Evolutionary conservation across 169 alveolate species (phyloP).

Genomic region (Plasmodium fragile): DNA sequence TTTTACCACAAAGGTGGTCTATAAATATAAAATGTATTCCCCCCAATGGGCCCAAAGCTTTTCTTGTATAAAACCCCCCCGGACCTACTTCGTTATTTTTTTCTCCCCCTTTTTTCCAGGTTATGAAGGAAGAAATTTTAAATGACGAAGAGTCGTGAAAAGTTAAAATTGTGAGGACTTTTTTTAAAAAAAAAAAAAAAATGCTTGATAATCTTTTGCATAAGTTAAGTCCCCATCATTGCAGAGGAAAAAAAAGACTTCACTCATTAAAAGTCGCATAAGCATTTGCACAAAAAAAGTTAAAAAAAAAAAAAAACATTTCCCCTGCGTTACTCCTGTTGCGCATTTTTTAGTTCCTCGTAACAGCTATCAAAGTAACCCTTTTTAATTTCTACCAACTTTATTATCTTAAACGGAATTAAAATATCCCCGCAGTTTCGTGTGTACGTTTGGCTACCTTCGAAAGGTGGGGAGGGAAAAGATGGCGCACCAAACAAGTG

Average conservation of each 20-base stretch:
- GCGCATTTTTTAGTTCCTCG: slow-evolving; percentile 19
- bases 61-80: background rate
- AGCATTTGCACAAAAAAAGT: background rate
- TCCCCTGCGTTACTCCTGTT: background rate
- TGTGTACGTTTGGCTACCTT: slow-evolving; percentile 27
- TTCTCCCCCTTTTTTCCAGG: slow-evolving; percentile 7
- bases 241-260: background rate
- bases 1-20: background rate
- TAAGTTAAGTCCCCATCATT: background rate
- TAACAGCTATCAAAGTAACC: slow-evolving; percentile 48
- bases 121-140: slow-evolving; percentile 75
- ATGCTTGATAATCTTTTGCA: background rate
- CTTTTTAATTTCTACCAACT: slow-evolving; percentile 39
- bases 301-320: background rate
- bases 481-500: background rate
- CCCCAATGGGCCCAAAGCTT: background rate
- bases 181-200: slow-evolving; percentile 4
- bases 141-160: slow-evolving; percentile 67
- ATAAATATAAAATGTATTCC: background rate
- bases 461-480: background rate
- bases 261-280: background rate
- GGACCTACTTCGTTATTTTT: background rate
- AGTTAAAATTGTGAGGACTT: background rate
- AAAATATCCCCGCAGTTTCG: slow-evolving; percentile 30
- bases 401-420: slow-evolving; percentile 53